Base-by-base conservation (phyloP, 2,329 filamentous ascomycete genomes). In the Cladosporium austrohemisphaericum region DNA sequence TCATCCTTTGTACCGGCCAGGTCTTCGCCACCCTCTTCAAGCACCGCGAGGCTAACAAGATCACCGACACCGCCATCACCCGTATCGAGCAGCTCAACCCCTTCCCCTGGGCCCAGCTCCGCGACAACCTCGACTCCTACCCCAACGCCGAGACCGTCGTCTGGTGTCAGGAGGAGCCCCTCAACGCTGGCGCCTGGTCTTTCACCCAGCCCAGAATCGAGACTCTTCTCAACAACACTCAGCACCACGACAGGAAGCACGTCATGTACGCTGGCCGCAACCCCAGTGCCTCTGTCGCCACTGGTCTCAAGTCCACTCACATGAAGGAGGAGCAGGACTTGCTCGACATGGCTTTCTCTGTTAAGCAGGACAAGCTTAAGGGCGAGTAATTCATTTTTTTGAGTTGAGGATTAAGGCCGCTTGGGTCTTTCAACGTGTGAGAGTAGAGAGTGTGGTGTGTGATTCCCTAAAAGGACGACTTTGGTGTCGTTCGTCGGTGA, bases 171-270 rank as follows among this genome's bases (percentile, higher is more conserved):
- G 93, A 98, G 71, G 93, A 98, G 77, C 93, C 93, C 25, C 81
- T 98, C 52, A 98, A 98, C 68, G 93, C 93, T 7, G 93, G 93
- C 70, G 88, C 88, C 38, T 98, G 93, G 93, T 90, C 83, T 67
- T 97, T 93, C 74, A 88, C 85, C n/a, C 93, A 98, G 75, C 93
- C 93, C 25, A 86, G 93, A 66, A 90, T 98, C 57, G 93, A 98
- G 81, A 98, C 92, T 7, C 75, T 98, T 57, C 79, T 98, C 58
- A 96, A 97, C 76, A 72, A 94, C 68, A 97, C 93, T 0, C 74
- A 94, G 74, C 78, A 95, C 74, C 92, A 97, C 76, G 84, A 94
- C 73, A 84, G 87, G 67, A 91, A 95, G 75, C 88, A 95, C 73
- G 90, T 96, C 67, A 89, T 96, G 83, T 98, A 97, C 71, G 93